Percentiles rank a stretch among this genome's conserved stretches.
Evolutionary conservation across 1,284 basidiomycete species (phyloP).

Genomic region (Boletellus dicymbophilus): DNA sequence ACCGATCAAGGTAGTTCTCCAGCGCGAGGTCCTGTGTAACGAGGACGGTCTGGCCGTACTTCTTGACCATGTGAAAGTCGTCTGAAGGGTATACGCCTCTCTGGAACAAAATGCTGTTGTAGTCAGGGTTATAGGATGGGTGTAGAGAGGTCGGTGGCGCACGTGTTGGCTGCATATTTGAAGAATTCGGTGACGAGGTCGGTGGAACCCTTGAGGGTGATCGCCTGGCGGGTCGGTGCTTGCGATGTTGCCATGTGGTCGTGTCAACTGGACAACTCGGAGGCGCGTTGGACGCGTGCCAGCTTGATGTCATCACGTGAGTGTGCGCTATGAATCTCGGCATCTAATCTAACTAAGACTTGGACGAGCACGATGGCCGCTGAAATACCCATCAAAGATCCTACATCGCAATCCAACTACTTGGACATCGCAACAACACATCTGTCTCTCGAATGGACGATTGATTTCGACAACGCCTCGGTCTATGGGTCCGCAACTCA

Average conservation of each 20-base stretch:
- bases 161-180: conserved; percentile 97
- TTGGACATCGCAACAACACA: conserved; percentile 66
- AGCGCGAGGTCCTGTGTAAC: conserved; percentile 92
- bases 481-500: conserved; percentile 79
- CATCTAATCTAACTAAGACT: too few species aligned
- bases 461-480: conserved; percentile 74
- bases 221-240: conserved; percentile 69
- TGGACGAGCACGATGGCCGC: conserved; percentile 12
- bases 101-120: conserved; percentile 89
- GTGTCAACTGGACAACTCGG: not conserved
- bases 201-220: conserved; percentile 95
- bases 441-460: conserved; percentile 78
- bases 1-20: conserved; percentile 90
- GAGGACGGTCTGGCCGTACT: conserved; percentile 95
- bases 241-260: conserved; percentile 58
- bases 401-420: conserved; percentile 84
- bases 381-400: conserved; percentile 30
- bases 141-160: conserved; percentile 38
- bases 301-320: conserved; percentile 8
- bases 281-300: not conserved
- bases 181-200: conserved; percentile 99
- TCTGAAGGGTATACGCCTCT: conserved; percentile 96
- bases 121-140: not conserved
- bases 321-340: too few species aligned
- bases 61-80: conserved; percentile 99